These are phyloP conservation scores for Magnaporthiopsis poae DNA, from an alignment of 2,329 filamentous ascomycete species.

Conservation along the genomic window DNA sequence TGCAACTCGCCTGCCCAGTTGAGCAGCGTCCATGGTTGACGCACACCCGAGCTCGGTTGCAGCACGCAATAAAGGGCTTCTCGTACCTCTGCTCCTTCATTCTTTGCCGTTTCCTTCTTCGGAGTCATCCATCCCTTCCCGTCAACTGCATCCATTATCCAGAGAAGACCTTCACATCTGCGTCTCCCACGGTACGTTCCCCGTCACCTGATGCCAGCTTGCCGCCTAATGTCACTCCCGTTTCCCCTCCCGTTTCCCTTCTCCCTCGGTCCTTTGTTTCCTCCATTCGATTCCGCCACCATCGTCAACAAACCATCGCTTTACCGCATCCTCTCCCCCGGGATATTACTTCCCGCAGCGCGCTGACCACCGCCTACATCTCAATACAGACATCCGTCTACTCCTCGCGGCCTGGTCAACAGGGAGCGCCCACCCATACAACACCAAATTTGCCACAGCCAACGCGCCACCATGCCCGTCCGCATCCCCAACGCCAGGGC, in stretches of 20 bases:
- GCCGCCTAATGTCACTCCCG: no score
- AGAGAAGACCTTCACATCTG: background rate
- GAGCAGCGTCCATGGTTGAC: background rate
- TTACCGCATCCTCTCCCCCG: background rate
- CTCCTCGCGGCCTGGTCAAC: background rate
- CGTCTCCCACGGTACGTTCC: background rate
- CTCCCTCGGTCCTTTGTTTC: background rate
- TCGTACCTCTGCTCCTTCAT: background rate
- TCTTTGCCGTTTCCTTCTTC: background rate
- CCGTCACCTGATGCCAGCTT: background rate
- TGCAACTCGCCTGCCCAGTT: no score
- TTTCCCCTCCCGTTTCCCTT: no score
- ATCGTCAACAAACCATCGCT: background rate
- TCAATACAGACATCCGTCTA: background rate
- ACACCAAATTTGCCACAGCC: background rate
- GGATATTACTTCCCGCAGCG: no score
- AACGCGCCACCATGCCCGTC: conserved; percentile 34
- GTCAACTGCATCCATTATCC: background rate
- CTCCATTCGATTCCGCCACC: background rate
- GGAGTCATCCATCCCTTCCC: background rate
- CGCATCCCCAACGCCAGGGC: conserved; percentile 39
- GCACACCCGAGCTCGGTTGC: no score
- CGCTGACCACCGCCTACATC: background rate
- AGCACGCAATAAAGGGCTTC: background rate
- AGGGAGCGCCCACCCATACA: background rate